These are phyloP conservation scores for Colletotrichum viniferum DNA, from an alignment of 2,329 filamentous ascomycete genomes.

Conservation along the genomic window DNA sequence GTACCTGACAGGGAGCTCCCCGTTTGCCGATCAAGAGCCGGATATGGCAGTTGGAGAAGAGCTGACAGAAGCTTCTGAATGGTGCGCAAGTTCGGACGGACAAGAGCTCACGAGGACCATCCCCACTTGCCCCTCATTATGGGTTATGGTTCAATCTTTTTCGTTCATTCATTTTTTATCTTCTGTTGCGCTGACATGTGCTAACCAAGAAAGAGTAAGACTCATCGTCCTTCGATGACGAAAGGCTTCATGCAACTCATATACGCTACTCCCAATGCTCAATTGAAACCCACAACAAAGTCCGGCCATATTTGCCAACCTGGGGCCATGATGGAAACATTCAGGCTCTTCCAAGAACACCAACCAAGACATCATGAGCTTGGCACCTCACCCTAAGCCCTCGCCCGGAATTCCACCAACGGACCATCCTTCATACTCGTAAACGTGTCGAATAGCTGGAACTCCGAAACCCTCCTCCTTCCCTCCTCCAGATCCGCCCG, in stretches of 20 bases:
- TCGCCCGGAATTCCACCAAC: slow-evolving; percentile 64
- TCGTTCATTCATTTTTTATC: not conserved
- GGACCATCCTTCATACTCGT: slow-evolving; percentile 76
- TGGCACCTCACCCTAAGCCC: slow-evolving; percentile 15
- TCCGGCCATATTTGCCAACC: not conserved
- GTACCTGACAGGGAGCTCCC: not conserved
- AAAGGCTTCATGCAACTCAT: not conserved
- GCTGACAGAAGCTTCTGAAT: not conserved
- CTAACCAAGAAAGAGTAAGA: not conserved
- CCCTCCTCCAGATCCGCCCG: slow-evolving; percentile 54
- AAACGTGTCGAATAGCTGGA: slow-evolving; percentile 74
- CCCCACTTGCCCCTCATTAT: not conserved
- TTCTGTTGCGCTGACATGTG: not conserved
- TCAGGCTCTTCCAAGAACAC: not conserved
- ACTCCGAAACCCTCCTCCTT: slow-evolving; percentile 62
- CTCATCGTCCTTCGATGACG: not conserved
- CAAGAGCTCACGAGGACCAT: not conserved
- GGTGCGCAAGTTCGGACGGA: slow-evolving; percentile 17
- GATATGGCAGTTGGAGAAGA: slow-evolving; percentile 2
- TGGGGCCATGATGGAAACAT: not conserved
- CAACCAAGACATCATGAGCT: not conserved
- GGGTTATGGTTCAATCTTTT: not conserved
- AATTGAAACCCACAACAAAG: not conserved
- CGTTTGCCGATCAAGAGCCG: slow-evolving; percentile 1
- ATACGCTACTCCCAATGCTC: no score